A percentile compares a stretch with the other conserved stretches of the same genome.
These are phyloP conservation scores for Lentinula edodes DNA, from an alignment of 768 basidiomycete genomes.

Conservation along the genomic window DNA sequence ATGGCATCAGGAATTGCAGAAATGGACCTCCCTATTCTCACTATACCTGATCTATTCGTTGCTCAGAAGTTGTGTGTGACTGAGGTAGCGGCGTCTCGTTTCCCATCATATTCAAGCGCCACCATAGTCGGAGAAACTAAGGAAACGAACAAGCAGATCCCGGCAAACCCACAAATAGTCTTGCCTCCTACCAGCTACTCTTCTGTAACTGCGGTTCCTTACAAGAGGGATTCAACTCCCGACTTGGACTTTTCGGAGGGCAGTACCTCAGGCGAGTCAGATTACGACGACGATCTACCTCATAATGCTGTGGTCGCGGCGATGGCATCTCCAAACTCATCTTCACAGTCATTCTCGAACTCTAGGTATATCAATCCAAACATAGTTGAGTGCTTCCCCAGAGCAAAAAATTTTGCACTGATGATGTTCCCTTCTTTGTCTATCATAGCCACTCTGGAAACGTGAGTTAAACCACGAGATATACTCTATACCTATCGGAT, in stretches of 20 bases:
- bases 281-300: conserved; percentile 2
- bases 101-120: background rate
- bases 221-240: conserved; percentile 24
- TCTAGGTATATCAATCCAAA: conserved; percentile 36
- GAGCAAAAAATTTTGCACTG: conserved; percentile 10
- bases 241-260: conserved; percentile 30
- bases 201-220: conserved; percentile 25
- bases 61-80: conserved; percentile 40
- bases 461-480: conserved; percentile 34
- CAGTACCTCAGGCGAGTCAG: conserved; percentile 1
- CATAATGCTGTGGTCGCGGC: conserved; percentile 5
- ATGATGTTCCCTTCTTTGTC: conserved; percentile 10
- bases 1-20: conserved; percentile 54
- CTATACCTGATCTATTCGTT: conserved; percentile 56
- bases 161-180: conserved; percentile 11
- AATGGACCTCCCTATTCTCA: conserved; percentile 49
- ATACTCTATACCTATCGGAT: background rate
- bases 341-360: background rate
- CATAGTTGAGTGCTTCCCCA: conserved; percentile 34
- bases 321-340: background rate
- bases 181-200: conserved; percentile 40
- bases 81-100: conserved; percentile 2
- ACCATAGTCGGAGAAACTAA: background rate
- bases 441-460: conserved; percentile 58
- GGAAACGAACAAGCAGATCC: background rate